Base-by-base conservation (phyloP, 2,329 filamentous ascomycete genomes). In the Metarhizium anisopliae region DNA sequence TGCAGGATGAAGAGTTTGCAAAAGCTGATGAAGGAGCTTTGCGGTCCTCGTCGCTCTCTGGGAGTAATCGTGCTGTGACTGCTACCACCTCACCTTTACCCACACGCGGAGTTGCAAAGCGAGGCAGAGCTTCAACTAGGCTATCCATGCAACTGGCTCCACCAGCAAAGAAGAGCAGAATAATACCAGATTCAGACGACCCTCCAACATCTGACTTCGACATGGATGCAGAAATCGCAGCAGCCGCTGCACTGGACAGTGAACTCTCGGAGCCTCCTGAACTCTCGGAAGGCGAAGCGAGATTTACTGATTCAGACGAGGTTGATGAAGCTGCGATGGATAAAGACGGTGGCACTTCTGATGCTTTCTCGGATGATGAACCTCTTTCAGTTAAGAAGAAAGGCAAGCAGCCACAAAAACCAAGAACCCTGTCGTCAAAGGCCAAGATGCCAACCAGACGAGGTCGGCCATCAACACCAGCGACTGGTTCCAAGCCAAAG, bases 1-100 rank as follows among this genome's bases (percentile, higher is more conserved):
- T 72, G 2, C 71, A 74, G 52, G 54, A 64, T 3, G 68, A 70
- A 53, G 70, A 74, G 52, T 64, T 65, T 29, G 50, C 59, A 1
- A 64, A 63, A 52, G 56, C 51, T 13, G 20, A 52, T 14, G 49
- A 53, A 16, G 47, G 14, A 14, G 13, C 43, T 20, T 16, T 47
- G 20, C 55, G 50, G n/a, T 47, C 60, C 49, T 54, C 56, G 35
- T 51, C 57, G 32, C 18, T 20, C 32, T 52, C 43, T 45, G 60
- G 50, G 25, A 58, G 35, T 2, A 51, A 7, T 11, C 30, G 53
- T 52, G 29, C 20, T 16, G 20, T 50, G 16, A 25, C 16, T 8
- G 49, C 38, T 51, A 53, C 53, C 30, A 50, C 56, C 4, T 55
- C 54, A 1, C 56, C 59, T 36, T 14, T 55, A n/a, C 38, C 61